Evolutionary conservation across 2,329 filamentous ascomycete genomes (phyloP).

Genomic region (Fusarium haematococcum): DNA sequence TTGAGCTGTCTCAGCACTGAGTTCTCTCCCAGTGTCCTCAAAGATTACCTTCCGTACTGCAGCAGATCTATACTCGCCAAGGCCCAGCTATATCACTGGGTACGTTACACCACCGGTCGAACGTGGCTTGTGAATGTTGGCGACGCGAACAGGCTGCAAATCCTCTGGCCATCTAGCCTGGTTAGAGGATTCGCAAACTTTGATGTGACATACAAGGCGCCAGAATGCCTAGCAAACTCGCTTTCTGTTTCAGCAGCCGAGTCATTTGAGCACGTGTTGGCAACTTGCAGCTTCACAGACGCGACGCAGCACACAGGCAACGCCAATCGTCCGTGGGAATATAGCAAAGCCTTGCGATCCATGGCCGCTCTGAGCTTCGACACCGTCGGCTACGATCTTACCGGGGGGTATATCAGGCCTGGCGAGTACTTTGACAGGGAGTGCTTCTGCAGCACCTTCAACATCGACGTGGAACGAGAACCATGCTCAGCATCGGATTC

Average conservation of each 20-base stretch:
- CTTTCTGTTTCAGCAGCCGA: neutral
- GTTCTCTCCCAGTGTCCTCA: constrained; percentile 9
- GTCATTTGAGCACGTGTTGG: constrained; percentile 6
- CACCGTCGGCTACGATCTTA: constrained; percentile 22
- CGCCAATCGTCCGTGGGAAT: constrained; percentile 30
- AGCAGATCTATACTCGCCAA: constrained; percentile 29
- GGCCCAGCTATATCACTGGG: constrained; percentile 22
- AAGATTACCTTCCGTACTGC: constrained; percentile 15
- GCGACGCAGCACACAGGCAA: constrained; percentile 11
- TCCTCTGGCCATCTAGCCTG: neutral
- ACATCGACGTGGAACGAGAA: neutral
- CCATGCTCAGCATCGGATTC: neutral
- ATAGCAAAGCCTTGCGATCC: neutral
- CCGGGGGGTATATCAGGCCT: fast-evolving
- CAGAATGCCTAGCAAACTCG: constrained; percentile 9
- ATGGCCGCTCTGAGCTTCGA: constrained; percentile 24
- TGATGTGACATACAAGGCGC: neutral
- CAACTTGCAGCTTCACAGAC: constrained; percentile 22
- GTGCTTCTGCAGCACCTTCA: constrained; percentile 26
- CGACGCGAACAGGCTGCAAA: constrained; percentile 3
- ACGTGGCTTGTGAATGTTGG: constrained; percentile 26
- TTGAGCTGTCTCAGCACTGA: constrained; percentile 25
- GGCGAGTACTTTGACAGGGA: constrained; percentile 27
- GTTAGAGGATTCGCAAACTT: constrained; percentile 4
- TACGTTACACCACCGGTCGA: constrained; percentile 7